phyloP scores from a whole-genome alignment of 2,329 filamentous ascomycete genomes.

The Ceratocystis diversiconidia region DNA sequence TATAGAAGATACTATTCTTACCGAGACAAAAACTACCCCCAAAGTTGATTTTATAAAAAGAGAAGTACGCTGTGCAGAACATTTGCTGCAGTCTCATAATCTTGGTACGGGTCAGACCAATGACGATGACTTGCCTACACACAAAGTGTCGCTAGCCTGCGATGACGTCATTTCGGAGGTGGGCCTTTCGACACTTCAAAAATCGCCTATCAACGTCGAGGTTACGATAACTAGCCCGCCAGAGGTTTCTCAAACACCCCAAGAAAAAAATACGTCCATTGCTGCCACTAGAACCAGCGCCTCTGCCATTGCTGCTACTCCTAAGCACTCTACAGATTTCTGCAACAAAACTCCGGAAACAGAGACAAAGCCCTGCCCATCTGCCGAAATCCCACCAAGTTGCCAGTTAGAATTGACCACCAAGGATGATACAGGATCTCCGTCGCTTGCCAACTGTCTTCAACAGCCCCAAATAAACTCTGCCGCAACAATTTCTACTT shows the following conservation, averaged over 20 bases:
- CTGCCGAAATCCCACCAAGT: not conserved
- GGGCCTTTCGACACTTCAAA: not conserved
- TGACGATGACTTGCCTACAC: not conserved
- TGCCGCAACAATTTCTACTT: not conserved
- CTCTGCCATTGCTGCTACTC: not conserved
- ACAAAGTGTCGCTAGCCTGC: not conserved
- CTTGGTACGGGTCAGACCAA: not conserved
- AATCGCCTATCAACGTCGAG: not conserved
- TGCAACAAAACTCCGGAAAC: not conserved
- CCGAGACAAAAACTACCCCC: not conserved
- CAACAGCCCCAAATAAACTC: not conserved
- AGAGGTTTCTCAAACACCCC: not conserved
- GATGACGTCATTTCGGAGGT: constrained; percentile 7
- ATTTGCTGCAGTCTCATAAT: not conserved
- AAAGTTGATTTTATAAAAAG: not conserved
- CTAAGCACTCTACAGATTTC: not conserved
- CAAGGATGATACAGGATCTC: not conserved
- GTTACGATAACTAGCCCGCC: not conserved
- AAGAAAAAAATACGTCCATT: not conserved
- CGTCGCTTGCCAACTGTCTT: not conserved
- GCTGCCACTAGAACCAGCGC: not conserved
- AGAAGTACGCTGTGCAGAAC: not conserved
- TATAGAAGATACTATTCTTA: constrained; percentile 14
- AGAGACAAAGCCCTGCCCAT: not conserved
- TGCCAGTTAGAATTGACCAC: not conserved